These are phyloP conservation scores for Talaromyces sp. DNA, from an alignment of 2,329 filamentous ascomycete genomes.

Conservation along the genomic window DNA sequence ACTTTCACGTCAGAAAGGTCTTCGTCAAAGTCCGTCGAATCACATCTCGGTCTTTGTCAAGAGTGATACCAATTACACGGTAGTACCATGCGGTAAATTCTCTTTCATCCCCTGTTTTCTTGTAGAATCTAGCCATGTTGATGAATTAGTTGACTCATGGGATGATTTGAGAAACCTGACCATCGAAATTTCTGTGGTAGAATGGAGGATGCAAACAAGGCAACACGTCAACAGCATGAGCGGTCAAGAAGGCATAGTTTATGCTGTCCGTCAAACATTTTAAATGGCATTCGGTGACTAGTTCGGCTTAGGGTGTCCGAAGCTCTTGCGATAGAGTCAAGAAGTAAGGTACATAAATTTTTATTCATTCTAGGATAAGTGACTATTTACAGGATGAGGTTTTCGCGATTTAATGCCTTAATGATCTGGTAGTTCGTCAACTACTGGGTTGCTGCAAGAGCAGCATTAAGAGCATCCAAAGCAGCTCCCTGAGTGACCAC, in stretches of 20 bases:
- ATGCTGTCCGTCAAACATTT: too few species aligned
- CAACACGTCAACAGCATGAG: background rate
- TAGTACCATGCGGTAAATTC: background rate
- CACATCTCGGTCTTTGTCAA: background rate
- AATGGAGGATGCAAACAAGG: background rate
- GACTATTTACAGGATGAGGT: background rate
- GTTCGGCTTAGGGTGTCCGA: background rate
- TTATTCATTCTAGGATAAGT: background rate
- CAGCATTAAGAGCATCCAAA: slow-evolving; percentile 18
- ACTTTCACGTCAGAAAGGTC: background rate
- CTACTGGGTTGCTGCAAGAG: slow-evolving; percentile 15
- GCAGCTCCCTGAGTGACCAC: slow-evolving; percentile 14
- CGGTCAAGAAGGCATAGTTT: background rate
- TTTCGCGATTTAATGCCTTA: background rate
- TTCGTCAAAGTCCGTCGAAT: background rate
- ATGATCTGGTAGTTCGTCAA: background rate
- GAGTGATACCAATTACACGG: background rate
- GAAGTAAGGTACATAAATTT: background rate
- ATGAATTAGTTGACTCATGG: background rate
- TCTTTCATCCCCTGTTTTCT: background rate
- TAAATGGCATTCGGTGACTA: too few species aligned
- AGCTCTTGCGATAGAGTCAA: background rate
- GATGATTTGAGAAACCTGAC: background rate
- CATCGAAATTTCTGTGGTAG: background rate
- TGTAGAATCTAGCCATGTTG: background rate